Evolutionary conservation across 148 eudicot genomes (phyloP).

Genomic region (Pouteria glomerata): DNA sequence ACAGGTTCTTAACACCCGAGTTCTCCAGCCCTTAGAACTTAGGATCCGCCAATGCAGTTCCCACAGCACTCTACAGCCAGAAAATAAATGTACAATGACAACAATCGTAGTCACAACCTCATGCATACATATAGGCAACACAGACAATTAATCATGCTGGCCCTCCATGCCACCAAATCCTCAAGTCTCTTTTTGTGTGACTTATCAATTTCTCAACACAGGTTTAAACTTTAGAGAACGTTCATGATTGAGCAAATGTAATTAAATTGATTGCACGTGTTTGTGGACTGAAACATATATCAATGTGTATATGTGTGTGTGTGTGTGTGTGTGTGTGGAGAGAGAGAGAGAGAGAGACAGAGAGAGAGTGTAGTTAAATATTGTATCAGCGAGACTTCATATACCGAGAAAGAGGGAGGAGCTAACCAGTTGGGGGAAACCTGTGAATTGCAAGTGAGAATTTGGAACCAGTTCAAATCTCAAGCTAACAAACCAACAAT

Average conservation of each 20-base stretch:
- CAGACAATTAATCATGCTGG: too few species aligned
- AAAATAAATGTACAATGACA: too few species aligned
- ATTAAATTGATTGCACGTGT: too few species aligned
- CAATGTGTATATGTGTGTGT: too few species aligned
- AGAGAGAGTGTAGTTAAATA: too few species aligned
- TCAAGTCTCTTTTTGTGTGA: neutral
- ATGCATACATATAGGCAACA: neutral
- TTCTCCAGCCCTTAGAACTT: conserved; percentile 51
- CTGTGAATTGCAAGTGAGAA: conserved; percentile 21
- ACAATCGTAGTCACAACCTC: neutral
- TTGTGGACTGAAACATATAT: too few species aligned
- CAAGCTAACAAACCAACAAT: too few species aligned
- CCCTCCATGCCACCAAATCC: too few species aligned
- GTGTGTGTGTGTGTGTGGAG: too few species aligned
- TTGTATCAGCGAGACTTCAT: conserved; percentile 88
- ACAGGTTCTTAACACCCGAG: conserved; percentile 59
- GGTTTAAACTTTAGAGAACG: neutral
- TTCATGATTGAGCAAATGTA: neutral
- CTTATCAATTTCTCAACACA: neutral
- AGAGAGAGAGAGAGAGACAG: too few species aligned
- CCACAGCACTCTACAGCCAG: conserved; percentile 82
- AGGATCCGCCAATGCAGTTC: conserved; percentile 77
- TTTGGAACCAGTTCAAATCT: neutral
- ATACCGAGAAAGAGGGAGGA: conserved; percentile 88
- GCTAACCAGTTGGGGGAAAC: conserved; percentile 98